Base-by-base conservation (phyloP, 2,329 filamentous ascomycete genomes). In the Cladosporium sp. region DNA sequence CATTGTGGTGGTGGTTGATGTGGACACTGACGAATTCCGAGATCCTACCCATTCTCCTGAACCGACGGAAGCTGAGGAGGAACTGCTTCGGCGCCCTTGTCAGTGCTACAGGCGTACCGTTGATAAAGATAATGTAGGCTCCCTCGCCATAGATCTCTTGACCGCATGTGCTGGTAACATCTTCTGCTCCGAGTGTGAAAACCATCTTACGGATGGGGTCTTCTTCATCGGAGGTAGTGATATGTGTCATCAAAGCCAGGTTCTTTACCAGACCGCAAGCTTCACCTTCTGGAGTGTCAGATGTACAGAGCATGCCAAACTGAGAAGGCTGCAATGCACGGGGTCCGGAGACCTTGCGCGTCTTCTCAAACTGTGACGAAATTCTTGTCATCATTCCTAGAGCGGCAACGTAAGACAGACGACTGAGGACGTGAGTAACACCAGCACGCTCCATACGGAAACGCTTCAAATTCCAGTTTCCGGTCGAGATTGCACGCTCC, bases 311-410 rank as follows among this genome's bases (percentile, higher is more conserved):
- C 91, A 98, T 96, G 62, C 93, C 93, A 74, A 95, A 98, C 61
- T 98, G 93, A 1, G 93, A 98, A 6, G 93, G 91, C 66, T 98
- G 93, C 45, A 98, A 77, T 14, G 95, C 93, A 80, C 93, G 85
- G 63, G 95, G 93, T 59, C 95, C 95, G 66, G 86, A 91, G 56
- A 98, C 91, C 72, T 98, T 98, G 62, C 93, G 78, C 2, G 93
- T 97, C 78, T 98, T 98, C 69, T 98, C 93, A 65, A 98, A 98
- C 74, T 98, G 93, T 79, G 88, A 95, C 69, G 87, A 93, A 65
- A 98, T 97, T 70, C 93, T 82, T 11, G 93, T 98, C 93, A 98
- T 98, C 95, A 98, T 98, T 57, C 95, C 95, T 28, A 98, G 81
- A 28, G 93, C 93, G 58, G 87, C 88, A 69, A 98, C 96, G 67